Conservation (phyloP, 805 yeast species). For the Ogataea naganishii region DNA sequence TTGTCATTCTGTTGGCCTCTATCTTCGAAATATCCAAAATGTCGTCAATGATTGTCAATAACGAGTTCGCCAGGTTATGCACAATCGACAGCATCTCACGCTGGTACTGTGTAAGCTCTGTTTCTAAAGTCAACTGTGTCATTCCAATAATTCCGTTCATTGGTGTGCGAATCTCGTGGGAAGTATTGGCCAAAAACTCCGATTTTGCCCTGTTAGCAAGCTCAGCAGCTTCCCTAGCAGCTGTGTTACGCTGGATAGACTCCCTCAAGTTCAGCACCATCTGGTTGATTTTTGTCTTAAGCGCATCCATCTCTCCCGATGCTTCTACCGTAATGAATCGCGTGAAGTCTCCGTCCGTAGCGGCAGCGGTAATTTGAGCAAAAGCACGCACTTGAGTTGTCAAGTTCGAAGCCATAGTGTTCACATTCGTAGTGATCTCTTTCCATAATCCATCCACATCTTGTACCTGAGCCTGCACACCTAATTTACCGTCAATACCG, state of each 20-base stretch:
- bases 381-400: conserved; percentile 90
- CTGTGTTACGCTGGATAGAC: conserved; percentile 84
- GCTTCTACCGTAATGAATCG: conserved; percentile 88
- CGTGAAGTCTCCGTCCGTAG: conserved; percentile 89
- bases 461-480: conserved; percentile 84
- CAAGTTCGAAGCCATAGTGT: conserved; percentile 89
- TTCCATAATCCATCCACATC: conserved; percentile 92
- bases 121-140: conserved; percentile 84
- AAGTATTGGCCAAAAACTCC: conserved; percentile 83
- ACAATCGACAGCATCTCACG: conserved; percentile 88
- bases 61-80: conserved; percentile 77
- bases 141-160: conserved; percentile 90
- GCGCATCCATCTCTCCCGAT: conserved; percentile 79
- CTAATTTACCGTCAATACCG: conserved; percentile 88
- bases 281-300: conserved; percentile 59
- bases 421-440: conserved; percentile 84
- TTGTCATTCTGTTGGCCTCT: conserved; percentile 90
- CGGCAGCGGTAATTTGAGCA: conserved; percentile 90
- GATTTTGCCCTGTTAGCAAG: conserved; percentile 84
- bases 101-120: conserved; percentile 85
- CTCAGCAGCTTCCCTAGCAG: conserved; percentile 92
- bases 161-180: conserved; percentile 85
- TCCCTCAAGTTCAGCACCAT: conserved; percentile 84
- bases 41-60: conserved; percentile 82
- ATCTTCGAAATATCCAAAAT: conserved; percentile 87